These are phyloP conservation scores for Puccinia horiana DNA, from an alignment of 1,284 basidiomycete genomes.

Conservation along the genomic window DNA sequence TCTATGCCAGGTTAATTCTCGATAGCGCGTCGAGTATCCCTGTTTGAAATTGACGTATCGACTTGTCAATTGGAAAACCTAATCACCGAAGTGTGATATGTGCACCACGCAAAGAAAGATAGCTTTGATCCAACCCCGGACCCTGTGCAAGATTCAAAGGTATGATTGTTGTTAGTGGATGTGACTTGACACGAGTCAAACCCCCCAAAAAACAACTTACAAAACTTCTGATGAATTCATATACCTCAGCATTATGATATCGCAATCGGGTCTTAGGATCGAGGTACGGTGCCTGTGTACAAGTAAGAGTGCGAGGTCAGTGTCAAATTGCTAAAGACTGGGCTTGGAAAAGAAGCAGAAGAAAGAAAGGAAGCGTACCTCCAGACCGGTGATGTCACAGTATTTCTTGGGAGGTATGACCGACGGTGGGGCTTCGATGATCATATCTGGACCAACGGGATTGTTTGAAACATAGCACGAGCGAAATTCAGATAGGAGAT, in stretches of 20 bases:
- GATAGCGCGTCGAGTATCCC: no score
- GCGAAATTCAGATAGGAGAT: not conserved
- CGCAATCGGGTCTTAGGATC: slow-evolving; percentile 77
- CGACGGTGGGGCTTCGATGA: slow-evolving; percentile 81
- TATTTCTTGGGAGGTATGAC: slow-evolving; percentile 74
- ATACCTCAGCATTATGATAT: slow-evolving; percentile 82
- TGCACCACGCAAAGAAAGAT: slow-evolving; percentile 45
- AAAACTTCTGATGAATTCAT: slow-evolving; percentile 75
- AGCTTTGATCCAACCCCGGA: slow-evolving; percentile 43
- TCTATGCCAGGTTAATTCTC: no score
- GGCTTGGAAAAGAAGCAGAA: not conserved
- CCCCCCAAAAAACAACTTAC: slow-evolving; percentile 61
- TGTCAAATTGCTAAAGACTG: not conserved
- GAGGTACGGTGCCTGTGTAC: slow-evolving; percentile 72
- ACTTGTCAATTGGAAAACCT: not conserved
- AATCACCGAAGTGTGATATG: slow-evolving; percentile 39
- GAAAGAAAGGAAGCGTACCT: slow-evolving; percentile 62
- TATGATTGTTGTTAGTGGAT: not conserved
- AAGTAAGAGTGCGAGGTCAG: slow-evolving; percentile 19
- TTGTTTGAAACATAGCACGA: not conserved
- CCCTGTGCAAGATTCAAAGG: not conserved
- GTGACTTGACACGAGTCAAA: not conserved
- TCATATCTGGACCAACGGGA: slow-evolving; percentile 65
- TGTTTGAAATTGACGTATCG: no score
- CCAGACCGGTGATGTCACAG: slow-evolving; percentile 83